Percentiles rank a stretch among this genome's conserved stretches.
These are phyloP conservation scores for Helicocarpus griseus DNA, from an alignment of 2,329 filamentous ascomycete species.

Conservation along the genomic window DNA sequence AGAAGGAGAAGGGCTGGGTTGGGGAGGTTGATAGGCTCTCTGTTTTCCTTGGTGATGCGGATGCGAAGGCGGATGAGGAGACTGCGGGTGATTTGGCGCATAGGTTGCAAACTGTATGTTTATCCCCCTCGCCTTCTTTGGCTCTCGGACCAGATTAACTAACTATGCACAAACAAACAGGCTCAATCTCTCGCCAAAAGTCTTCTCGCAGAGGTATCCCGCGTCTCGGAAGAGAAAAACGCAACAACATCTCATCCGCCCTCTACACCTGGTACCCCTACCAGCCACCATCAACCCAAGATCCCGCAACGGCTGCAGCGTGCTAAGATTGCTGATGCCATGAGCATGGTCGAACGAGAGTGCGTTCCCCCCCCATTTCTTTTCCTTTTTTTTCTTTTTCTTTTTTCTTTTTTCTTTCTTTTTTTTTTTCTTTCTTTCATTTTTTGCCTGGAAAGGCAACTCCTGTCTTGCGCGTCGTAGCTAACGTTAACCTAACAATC, in stretches of 20 bases:
- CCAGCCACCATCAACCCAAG: conserved; percentile 17
- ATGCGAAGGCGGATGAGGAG: conserved; percentile 15
- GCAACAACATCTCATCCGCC: conserved; percentile 16
- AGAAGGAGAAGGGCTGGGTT: conserved; percentile 38
- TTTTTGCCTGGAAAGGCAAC: too few relatives aligned
- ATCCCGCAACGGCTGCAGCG: conserved; percentile 36
- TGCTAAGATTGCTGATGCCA: conserved; percentile 38
- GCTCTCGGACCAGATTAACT: neutral
- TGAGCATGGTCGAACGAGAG: conserved; percentile 43
- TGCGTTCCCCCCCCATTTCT: conserved; percentile 16
- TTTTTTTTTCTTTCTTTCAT: neutral
- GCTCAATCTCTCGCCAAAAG: conserved; percentile 30
- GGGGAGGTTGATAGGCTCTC: conserved; percentile 33
- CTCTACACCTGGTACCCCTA: conserved; percentile 22
- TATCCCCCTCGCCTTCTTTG: neutral
- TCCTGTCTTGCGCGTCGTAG: too few relatives aligned
- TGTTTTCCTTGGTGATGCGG: conserved; percentile 23
- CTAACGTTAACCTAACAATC: too few relatives aligned
- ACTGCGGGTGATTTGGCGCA: conserved; percentile 9
- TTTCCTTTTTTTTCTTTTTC: neutral
- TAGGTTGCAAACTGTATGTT: conserved; percentile 32
- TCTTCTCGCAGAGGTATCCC: conserved; percentile 26
- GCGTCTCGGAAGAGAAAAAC: conserved; percentile 21
- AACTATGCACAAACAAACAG: conserved; percentile 16
- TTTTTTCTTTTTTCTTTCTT: neutral